A percentile compares a stretch with the other conserved stretches of the same genome.
phyloP scores from a whole-genome alignment of 2,329 filamentous ascomycete species.

The Dactylellina parvicollis region DNA sequence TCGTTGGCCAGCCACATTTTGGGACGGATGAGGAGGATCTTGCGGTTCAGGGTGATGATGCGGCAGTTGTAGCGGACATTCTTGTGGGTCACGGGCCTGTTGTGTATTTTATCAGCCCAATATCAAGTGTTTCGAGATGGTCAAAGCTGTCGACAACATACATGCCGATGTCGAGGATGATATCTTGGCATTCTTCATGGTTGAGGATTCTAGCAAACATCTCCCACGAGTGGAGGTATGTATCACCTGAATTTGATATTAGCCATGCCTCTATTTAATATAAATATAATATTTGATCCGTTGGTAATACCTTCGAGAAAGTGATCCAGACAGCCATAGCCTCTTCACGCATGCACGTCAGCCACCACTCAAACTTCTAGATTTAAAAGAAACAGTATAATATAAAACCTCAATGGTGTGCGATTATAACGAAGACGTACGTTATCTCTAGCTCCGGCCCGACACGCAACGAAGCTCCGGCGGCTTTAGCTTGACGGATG shows the following conservation, averaged over 20 bases:
- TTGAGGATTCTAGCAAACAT: constrained; percentile 70
- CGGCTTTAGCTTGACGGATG: constrained; percentile 69
- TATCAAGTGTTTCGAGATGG: not conserved
- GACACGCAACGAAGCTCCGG: constrained; percentile 71
- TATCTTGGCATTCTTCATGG: constrained; percentile 71
- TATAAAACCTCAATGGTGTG: not conserved
- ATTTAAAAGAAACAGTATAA: not conserved
- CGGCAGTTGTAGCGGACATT: constrained; percentile 74
- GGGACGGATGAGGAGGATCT: constrained; percentile 76
- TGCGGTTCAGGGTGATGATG: constrained; percentile 72
- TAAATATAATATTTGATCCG: constrained; percentile 58
- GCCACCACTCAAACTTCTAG: constrained; percentile 53
- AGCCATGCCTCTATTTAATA: not conserved
- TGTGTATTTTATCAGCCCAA: not conserved
- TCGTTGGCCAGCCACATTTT: constrained; percentile 78
- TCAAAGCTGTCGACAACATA: constrained; percentile 22
- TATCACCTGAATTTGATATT: constrained; percentile 61
- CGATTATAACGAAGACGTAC: constrained; percentile 59
- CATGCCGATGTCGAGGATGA: constrained; percentile 73
- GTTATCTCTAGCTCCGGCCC: constrained; percentile 68
- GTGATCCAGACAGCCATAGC: constrained; percentile 75
- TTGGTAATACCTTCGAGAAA: constrained; percentile 65
- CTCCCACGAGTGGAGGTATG: constrained; percentile 71
- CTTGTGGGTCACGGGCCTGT: constrained; percentile 69
- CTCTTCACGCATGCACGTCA: constrained; percentile 65